Percentiles rank a stretch among this genome's conserved stretches.
These are phyloP conservation scores for Penicillium sp. DNA, from an alignment of 2,329 filamentous ascomycete genomes.

Conservation along the genomic window DNA sequence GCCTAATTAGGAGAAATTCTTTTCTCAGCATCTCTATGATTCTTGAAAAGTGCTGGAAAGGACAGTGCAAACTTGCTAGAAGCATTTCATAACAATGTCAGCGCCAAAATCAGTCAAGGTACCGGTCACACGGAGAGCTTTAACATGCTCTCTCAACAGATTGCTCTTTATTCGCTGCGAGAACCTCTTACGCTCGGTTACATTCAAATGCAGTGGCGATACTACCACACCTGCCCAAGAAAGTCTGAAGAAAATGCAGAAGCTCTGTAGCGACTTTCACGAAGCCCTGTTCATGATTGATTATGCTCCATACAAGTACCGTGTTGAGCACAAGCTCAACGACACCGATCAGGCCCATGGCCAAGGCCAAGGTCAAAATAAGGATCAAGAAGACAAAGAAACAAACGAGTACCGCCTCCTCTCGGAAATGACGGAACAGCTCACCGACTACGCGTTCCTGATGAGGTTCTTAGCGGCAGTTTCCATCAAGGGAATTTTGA, in stretches of 20 bases:
- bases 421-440: slow-evolving; percentile 4
- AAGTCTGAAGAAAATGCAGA: background rate
- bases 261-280: background rate
- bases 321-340: background rate
- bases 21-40: background rate
- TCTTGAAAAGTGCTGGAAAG: background rate
- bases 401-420: background rate
- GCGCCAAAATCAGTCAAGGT: background rate
- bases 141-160: slow-evolving; percentile 8
- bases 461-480: too few relatives aligned
- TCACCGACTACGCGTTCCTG: slow-evolving; percentile 9
- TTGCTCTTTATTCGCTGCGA: slow-evolving; percentile 13
- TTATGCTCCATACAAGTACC: background rate
- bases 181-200: background rate
- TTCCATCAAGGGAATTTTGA: too few relatives aligned
- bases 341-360: background rate
- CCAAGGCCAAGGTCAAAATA: too few relatives aligned
- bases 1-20: slow-evolving; percentile 4
- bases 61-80: background rate
- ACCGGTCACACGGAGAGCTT: background rate
- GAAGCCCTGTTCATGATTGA: slow-evolving; percentile 8
- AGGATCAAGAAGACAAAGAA: background rate
- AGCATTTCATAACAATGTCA: slow-evolving; percentile 1
- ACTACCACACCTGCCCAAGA: too few relatives aligned
- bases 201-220: background rate